A percentile compares a stretch with the other conserved stretches of the same genome.
Conservation (phyloP, 257 asterid species). For the Nicotiana attenuata region DNA sequence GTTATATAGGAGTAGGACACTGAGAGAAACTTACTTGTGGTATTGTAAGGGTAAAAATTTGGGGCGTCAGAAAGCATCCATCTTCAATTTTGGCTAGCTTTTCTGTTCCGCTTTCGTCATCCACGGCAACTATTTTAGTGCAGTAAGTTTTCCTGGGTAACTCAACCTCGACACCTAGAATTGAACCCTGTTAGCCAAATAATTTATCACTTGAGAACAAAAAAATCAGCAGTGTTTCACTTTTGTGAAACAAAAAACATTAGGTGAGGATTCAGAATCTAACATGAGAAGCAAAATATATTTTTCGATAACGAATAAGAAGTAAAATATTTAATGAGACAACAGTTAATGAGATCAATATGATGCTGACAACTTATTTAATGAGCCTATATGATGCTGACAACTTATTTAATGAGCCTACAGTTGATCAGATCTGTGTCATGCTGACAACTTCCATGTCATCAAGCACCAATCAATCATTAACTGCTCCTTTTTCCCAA, state of each 20-base stretch:
- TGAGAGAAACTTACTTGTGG: conserved; percentile 49
- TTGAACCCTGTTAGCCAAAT: conserved; percentile 99
- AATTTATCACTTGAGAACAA: conserved; percentile 61
- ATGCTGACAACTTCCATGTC: background rate
- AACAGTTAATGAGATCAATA: background rate
- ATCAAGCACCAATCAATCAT: background rate
- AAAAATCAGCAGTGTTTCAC: conserved; percentile 25
- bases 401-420: background rate
- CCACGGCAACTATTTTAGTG: conserved; percentile 44
- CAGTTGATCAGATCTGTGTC: background rate
- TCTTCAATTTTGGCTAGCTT: conserved; percentile 44
- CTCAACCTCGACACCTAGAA: conserved; percentile 98
- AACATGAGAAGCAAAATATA: conserved; percentile 1
- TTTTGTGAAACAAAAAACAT: conserved; percentile 14
- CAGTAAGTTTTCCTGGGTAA: conserved; percentile 58
- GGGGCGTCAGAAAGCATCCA: conserved; percentile 62
- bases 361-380: background rate
- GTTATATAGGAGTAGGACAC: background rate
- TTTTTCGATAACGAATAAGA: background rate
- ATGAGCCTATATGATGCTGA: background rate
- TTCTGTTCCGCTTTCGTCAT: conserved; percentile 27
- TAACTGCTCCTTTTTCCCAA: background rate
- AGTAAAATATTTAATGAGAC: background rate
- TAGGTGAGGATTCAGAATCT: background rate
- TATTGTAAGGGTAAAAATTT: conserved; percentile 63